A percentile compares a stretch with the other conserved stretches of the same genome.
These are phyloP conservation scores for Saposhnikovia divaricata DNA, from an alignment of 129 eudicot genomes.

Conservation along the genomic window DNA sequence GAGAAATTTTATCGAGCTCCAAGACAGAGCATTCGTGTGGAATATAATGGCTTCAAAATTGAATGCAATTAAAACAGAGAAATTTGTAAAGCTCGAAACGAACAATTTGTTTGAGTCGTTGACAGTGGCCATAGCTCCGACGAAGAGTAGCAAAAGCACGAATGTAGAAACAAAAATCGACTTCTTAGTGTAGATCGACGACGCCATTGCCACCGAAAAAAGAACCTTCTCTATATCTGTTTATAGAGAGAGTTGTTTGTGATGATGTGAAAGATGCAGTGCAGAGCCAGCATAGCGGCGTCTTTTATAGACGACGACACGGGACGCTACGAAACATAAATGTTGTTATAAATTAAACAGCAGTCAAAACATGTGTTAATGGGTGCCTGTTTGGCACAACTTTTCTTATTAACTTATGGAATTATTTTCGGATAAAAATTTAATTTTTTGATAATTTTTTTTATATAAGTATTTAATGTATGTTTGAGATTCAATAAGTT, in stretches of 20 bases:
- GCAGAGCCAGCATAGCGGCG: slow-evolving; percentile 33
- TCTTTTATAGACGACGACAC: slow-evolving; percentile 50
- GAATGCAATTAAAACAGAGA: neutral
- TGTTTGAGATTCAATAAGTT: too few relatives aligned
- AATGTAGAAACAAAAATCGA: slow-evolving; percentile 15
- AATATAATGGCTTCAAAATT: too few relatives aligned
- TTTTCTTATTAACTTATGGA: too few relatives aligned
- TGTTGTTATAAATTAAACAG: neutral
- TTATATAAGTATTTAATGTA: too few relatives aligned
- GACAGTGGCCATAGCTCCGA: slow-evolving; percentile 15
- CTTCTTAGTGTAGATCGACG: neutral
- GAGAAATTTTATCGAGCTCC: too few relatives aligned
- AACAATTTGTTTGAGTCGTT: neutral
- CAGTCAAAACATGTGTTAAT: neutral
- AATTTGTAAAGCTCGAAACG: neutral
- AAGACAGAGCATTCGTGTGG: neutral
- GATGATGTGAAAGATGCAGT: slow-evolving; percentile 20
- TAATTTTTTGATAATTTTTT: too few relatives aligned
- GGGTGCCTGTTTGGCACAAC: too few relatives aligned
- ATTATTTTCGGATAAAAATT: too few relatives aligned
- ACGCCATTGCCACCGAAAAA: slow-evolving; percentile 17
- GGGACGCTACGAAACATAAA: neutral
- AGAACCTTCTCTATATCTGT: neutral
- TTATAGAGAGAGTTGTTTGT: neutral
- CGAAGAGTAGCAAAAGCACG: slow-evolving; percentile 30